These are phyloP conservation scores for Lentinula detonsa DNA, from an alignment of 768 basidiomycete genomes.

Conservation along the genomic window DNA sequence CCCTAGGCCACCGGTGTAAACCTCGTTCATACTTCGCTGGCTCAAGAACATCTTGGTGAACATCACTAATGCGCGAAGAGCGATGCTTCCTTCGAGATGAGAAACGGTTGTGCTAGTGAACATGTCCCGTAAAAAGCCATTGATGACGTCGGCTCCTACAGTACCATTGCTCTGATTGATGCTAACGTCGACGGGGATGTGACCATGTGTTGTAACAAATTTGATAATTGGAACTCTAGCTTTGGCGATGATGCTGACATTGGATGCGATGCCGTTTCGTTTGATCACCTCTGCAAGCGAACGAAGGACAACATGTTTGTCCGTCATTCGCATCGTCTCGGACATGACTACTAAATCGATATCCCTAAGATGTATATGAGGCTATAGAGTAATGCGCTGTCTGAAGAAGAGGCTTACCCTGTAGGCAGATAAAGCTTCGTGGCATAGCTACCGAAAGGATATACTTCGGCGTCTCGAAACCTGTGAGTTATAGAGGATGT, in stretches of 20 bases:
- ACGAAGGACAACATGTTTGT: conserved; percentile 66
- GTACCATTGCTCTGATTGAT: conserved; percentile 1
- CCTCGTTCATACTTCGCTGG: conserved; percentile 94
- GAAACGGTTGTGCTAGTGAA: conserved; percentile 39
- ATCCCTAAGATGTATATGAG: conserved; percentile 50
- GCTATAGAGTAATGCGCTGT: background rate
- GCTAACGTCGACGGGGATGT: conserved; percentile 1
- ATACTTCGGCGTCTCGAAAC: conserved; percentile 77
- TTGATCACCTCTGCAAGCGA: conserved; percentile 76
- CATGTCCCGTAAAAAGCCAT: conserved; percentile 1
- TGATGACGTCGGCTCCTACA: background rate
- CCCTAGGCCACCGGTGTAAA: conserved; percentile 93
- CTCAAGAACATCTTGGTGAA: conserved; percentile 87
- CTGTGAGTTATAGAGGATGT: conserved; percentile 51
- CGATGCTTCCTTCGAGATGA: conserved; percentile 67
- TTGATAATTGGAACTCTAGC: conserved; percentile 98
- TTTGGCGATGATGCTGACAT: conserved; percentile 85
- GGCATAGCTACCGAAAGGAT: conserved; percentile 89
- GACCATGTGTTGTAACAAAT: conserved; percentile 57
- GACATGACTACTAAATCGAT: conserved; percentile 93
- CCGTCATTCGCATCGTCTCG: conserved; percentile 61
- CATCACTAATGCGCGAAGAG: conserved; percentile 77
- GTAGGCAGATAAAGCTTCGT: conserved; percentile 91
- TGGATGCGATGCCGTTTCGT: conserved; percentile 63
- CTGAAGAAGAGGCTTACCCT: conserved; percentile 52